Evolutionary conservation across 164 flowering plant species (phyloP).

Genomic region (Macadamia tetraphylla): DNA sequence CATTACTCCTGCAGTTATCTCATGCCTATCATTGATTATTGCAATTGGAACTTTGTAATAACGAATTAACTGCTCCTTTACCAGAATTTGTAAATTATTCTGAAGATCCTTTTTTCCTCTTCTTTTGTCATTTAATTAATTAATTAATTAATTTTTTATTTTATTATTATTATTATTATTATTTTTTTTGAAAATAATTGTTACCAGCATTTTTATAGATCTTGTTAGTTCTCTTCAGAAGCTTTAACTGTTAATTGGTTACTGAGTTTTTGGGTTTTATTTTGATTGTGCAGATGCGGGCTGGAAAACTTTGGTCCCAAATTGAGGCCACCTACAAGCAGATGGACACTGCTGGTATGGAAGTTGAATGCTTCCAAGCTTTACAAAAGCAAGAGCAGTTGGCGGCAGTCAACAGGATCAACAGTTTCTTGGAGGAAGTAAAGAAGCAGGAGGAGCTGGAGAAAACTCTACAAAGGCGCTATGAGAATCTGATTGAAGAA

Average conservation of each 20-base stretch:
- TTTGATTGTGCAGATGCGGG: slow-evolving; percentile 46
- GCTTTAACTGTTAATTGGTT: neutral
- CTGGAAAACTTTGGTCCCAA: slow-evolving; percentile 63
- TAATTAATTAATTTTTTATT: too few species aligned
- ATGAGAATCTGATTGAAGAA: slow-evolving; percentile 59
- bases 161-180: too few species aligned
- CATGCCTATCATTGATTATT: neutral
- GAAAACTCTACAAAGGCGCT: slow-evolving; percentile 53
- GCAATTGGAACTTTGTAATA: too few species aligned
- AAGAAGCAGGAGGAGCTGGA: slow-evolving; percentile 90
- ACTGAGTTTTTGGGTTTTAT: slow-evolving; percentile 1
- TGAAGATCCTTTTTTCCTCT: neutral
- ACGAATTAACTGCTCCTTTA: neutral
- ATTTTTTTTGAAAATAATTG: too few species aligned
- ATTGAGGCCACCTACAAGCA: slow-evolving; percentile 80
- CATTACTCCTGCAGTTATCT: neutral
- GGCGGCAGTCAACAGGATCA: slow-evolving; percentile 71
- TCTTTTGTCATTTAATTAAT: too few species aligned
- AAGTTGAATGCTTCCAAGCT: slow-evolving; percentile 85
- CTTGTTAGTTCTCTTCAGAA: neutral
- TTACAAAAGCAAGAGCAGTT: slow-evolving; percentile 77
- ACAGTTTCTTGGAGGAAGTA: slow-evolving; percentile 66
- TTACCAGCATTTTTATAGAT: too few species aligned
- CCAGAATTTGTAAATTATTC: neutral
- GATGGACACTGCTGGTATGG: slow-evolving; percentile 87